phyloP scores from a whole-genome alignment of 2,329 filamentous ascomycete species.

The Fusarium pilosicola region DNA sequence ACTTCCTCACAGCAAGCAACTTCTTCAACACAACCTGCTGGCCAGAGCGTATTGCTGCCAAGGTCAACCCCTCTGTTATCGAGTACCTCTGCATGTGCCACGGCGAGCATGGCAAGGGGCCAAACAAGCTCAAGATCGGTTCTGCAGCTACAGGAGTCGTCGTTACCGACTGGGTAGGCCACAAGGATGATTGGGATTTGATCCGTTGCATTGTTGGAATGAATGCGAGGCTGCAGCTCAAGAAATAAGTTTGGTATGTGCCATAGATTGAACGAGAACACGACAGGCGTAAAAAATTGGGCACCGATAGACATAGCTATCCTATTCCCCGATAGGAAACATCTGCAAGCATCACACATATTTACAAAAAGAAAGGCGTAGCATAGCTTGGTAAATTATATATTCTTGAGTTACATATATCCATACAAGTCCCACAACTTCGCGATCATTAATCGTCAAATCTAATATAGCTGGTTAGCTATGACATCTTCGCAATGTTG shows the following conservation, averaged over 20 bases:
- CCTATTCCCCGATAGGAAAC: background rate
- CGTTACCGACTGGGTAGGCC: conserved; percentile 93
- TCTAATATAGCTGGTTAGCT: conserved; percentile 22
- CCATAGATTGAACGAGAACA: background rate
- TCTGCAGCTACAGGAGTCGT: conserved; percentile 87
- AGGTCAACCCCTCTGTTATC: conserved; percentile 81
- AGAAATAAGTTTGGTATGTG: conserved; percentile 44
- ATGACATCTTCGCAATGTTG: background rate
- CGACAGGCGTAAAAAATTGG: background rate
- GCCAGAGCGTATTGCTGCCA: conserved; percentile 90
- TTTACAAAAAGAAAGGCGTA: background rate
- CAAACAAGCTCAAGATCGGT: conserved; percentile 63
- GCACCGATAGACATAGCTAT: background rate
- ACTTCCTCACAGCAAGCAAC: conserved; percentile 91
- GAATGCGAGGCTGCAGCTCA: conserved; percentile 76
- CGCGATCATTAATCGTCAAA: background rate
- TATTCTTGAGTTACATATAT: background rate
- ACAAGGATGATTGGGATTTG: conserved; percentile 89
- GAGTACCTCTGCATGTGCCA: conserved; percentile 70
- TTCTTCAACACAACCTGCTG: conserved; percentile 94
- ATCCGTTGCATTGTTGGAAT: conserved; percentile 88
- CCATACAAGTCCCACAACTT: background rate
- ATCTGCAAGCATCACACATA: background rate
- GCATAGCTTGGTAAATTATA: background rate
- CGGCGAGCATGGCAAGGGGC: conserved; percentile 61